These are phyloP conservation scores for Ophiorrhiza pumila DNA, from an alignment of 257 asterid genomes.

Conservation along the genomic window DNA sequence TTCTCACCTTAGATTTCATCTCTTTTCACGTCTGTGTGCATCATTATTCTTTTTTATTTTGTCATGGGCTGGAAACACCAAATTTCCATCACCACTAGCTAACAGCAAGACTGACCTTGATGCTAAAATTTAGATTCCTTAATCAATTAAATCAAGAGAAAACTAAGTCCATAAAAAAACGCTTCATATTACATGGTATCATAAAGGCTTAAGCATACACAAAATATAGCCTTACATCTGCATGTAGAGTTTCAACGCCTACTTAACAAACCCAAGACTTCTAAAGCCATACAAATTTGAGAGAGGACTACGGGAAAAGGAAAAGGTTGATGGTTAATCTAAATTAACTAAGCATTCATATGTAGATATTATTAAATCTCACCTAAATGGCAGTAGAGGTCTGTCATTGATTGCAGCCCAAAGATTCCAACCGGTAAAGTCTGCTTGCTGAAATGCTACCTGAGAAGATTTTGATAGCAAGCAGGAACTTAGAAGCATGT, in stretches of 20 bases:
- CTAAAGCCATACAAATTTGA: not conserved
- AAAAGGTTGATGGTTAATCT: not conserved
- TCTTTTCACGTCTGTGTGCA: not conserved
- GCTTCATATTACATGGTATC: not conserved
- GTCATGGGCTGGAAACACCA: not conserved
- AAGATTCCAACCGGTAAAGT: conserved; percentile 94
- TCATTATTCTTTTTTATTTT: not conserved
- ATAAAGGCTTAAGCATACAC: not conserved
- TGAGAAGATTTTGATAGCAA: conserved; percentile 30
- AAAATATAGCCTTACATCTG: not conserved
- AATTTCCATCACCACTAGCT: conserved; percentile 8
- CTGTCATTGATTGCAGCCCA: conserved; percentile 97
- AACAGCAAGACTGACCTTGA: conserved; percentile 1
- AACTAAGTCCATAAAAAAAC: not conserved
- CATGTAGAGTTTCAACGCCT: not conserved
- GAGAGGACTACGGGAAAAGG: not conserved
- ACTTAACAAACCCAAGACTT: not conserved
- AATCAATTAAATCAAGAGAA: not conserved
- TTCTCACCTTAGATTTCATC: too few species aligned
- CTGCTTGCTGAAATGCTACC: conserved; percentile 99
- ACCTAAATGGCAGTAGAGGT: conserved; percentile 94
- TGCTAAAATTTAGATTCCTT: not conserved
- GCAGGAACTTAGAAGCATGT: conserved; percentile 14
- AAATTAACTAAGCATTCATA: conserved; percentile 3
- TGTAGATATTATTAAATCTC: conserved; percentile 16